These are phyloP conservation scores for Byssochlamys sp. DNA, from an alignment of 2,329 filamentous ascomycete genomes.

Conservation along the genomic window DNA sequence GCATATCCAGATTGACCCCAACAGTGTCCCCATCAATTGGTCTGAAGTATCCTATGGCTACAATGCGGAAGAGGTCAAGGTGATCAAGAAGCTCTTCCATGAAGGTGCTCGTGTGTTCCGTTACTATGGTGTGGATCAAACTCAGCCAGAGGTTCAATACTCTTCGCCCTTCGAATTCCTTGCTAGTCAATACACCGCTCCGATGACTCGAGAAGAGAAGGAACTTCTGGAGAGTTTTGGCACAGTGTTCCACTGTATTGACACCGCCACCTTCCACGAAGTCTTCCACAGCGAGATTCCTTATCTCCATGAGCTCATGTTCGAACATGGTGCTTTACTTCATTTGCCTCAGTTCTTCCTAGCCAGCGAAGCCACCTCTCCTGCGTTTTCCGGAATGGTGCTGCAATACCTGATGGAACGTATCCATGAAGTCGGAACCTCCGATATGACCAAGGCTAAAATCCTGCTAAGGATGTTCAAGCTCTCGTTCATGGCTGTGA, in stretches of 20 bases:
- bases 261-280: slow-evolving; percentile 95
- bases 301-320: slow-evolving; percentile 92
- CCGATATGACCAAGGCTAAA: slow-evolving; percentile 82
- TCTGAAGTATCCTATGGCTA: slow-evolving; percentile 92
- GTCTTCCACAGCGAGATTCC: slow-evolving; percentile 97
- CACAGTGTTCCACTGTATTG: slow-evolving; percentile 95
- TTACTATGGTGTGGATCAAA: slow-evolving; percentile 87
- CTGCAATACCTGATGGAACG: slow-evolving; percentile 94
- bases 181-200: slow-evolving; percentile 88
- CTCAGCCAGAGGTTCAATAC: slow-evolving; percentile 60
- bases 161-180: slow-evolving; percentile 82
- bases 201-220: slow-evolving; percentile 91
- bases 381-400: slow-evolving; percentile 96
- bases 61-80: slow-evolving; percentile 89
- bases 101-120: slow-evolving; percentile 93
- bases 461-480: slow-evolving; percentile 93
- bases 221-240: slow-evolving; percentile 94
- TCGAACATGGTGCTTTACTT: slow-evolving; percentile 84
- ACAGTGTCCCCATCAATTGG: slow-evolving; percentile 80
- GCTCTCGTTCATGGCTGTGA: slow-evolving; percentile 97
- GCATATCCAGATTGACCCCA: slow-evolving; percentile 59
- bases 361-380: slow-evolving; percentile 94
- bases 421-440: slow-evolving; percentile 86
- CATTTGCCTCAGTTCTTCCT: slow-evolving; percentile 97
- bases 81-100: slow-evolving; percentile 93